phyloP scores from a whole-genome alignment of 140 eudicot species.

The Cichorium intybus region DNA sequence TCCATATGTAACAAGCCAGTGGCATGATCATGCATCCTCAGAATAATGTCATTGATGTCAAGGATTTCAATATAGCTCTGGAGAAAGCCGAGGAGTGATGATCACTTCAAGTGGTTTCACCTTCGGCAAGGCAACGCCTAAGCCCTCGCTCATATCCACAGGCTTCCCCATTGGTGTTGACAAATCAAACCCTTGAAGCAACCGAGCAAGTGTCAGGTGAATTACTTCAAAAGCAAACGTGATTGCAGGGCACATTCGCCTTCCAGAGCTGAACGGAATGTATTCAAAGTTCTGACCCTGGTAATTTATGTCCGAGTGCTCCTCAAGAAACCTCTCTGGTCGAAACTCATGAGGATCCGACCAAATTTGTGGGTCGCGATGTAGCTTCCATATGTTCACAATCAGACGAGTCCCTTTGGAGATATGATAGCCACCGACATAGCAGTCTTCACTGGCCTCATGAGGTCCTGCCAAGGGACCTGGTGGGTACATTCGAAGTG shows the following conservation, averaged over 20 bases:
- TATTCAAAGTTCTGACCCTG: constrained; percentile 57
- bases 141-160: constrained; percentile 65
- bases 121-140: constrained; percentile 59
- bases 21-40: not conserved
- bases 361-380: constrained; percentile 62
- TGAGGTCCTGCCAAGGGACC: constrained; percentile 59
- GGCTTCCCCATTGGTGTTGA: constrained; percentile 32
- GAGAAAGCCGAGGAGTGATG: constrained; percentile 47
- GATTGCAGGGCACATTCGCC: constrained; percentile 68
- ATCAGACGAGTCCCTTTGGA: constrained; percentile 53
- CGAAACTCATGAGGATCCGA: constrained; percentile 33
- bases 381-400: constrained; percentile 71
- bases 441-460: constrained; percentile 53
- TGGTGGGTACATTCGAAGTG: constrained; percentile 73
- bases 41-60: not conserved
- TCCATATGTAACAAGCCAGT: not conserved
- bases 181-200: constrained; percentile 59
- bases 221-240: constrained; percentile 39
- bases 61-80: constrained; percentile 28
- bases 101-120: constrained; percentile 49
- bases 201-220: constrained; percentile 49
- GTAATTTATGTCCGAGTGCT: constrained; percentile 18
- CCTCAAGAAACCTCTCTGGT: constrained; percentile 59
- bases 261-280: constrained; percentile 64
- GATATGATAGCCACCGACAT: constrained; percentile 31